These are phyloP conservation scores for Lithohypha guttulata DNA, from an alignment of 2,329 filamentous ascomycete genomes.

Conservation along the genomic window DNA sequence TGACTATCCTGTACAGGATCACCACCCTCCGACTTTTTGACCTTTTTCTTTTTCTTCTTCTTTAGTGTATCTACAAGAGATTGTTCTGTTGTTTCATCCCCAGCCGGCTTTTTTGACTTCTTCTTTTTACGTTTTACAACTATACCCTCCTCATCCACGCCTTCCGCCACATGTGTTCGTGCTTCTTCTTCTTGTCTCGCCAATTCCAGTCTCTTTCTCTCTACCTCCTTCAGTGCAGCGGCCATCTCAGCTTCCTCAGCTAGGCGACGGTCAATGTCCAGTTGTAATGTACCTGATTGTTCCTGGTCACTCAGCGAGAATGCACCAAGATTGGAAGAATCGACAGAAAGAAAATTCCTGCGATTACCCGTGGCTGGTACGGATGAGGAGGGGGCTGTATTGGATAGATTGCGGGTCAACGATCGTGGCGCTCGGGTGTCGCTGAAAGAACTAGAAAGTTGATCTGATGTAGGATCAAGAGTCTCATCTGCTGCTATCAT, in stretches of 20 bases:
- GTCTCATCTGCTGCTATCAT: conserved; percentile 65
- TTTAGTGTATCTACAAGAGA: conserved; percentile 11
- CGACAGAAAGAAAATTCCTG: conserved; percentile 67
- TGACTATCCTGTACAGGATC: conserved; percentile 1
- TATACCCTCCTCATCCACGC: conserved; percentile 35
- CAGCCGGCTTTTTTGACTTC: conserved; percentile 34
- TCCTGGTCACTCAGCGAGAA: conserved; percentile 54
- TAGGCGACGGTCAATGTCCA: conserved; percentile 49
- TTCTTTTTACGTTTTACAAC: conserved; percentile 51
- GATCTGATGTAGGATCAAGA: conserved; percentile 42
- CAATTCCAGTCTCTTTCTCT: conserved; percentile 79
- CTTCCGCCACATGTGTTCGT: conserved; percentile 35
- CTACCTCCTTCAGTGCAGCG: conserved; percentile 77
- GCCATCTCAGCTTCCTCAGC: conserved; percentile 82
- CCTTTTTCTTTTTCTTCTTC: conserved; percentile 22
- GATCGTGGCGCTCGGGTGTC: conserved; percentile 25
- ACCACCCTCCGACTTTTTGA: conserved; percentile 7
- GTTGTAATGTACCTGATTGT: conserved; percentile 24
- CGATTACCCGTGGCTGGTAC: conserved; percentile 30
- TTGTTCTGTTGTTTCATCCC: conserved; percentile 5
- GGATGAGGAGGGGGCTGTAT: conserved; percentile 12
- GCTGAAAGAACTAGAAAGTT: conserved; percentile 14
- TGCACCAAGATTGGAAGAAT: conserved; percentile 68
- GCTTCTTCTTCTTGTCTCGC: conserved; percentile 36
- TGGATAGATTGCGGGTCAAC: conserved; percentile 25